Evolutionary conservation across 2,329 filamentous ascomycete genomes (phyloP).

Genomic region (Venturia effusa): DNA sequence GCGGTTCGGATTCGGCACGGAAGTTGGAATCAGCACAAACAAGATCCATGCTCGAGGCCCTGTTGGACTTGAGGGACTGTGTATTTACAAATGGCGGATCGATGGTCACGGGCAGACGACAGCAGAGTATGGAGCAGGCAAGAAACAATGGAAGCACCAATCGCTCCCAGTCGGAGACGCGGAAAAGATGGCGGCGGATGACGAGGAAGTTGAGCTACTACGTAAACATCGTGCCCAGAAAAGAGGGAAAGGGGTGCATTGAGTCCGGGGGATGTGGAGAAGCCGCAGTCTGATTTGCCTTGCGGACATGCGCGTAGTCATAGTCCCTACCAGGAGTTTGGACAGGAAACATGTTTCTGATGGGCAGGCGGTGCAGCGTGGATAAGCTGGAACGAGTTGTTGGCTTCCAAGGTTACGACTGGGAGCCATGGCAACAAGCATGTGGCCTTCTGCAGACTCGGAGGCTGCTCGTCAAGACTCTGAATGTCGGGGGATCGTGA

Average conservation of each 20-base stretch:
- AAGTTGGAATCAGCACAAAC: slow-evolving; percentile 97
- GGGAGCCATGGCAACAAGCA: background rate
- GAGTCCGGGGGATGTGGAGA: background rate
- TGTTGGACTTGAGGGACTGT: slow-evolving; percentile 86
- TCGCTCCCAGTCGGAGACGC: slow-evolving; percentile 24
- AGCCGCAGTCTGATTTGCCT: background rate
- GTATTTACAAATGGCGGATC: slow-evolving; percentile 95
- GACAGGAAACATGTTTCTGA: background rate
- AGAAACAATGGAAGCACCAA: slow-evolving; percentile 47
- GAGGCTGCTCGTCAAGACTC: background rate
- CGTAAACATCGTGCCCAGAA: slow-evolving; percentile 6
- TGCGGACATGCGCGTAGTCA: background rate
- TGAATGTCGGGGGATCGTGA: background rate
- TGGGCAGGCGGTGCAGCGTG: background rate
- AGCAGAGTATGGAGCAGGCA: slow-evolving; percentile 53
- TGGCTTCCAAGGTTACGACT: too few species aligned
- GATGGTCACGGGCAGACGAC: slow-evolving; percentile 75
- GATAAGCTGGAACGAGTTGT: background rate
- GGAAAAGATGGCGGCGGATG: slow-evolving; percentile 4
- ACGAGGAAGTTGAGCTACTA: slow-evolving; percentile 10
- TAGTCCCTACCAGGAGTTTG: background rate
- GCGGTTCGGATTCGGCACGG: slow-evolving; percentile 94
- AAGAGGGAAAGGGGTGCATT: background rate
- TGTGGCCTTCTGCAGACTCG: background rate
- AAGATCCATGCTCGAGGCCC: slow-evolving; percentile 94